Conservation (phyloP, 371 early-diverging fungal genomes). For the Haplosporangium sp. region DNA sequence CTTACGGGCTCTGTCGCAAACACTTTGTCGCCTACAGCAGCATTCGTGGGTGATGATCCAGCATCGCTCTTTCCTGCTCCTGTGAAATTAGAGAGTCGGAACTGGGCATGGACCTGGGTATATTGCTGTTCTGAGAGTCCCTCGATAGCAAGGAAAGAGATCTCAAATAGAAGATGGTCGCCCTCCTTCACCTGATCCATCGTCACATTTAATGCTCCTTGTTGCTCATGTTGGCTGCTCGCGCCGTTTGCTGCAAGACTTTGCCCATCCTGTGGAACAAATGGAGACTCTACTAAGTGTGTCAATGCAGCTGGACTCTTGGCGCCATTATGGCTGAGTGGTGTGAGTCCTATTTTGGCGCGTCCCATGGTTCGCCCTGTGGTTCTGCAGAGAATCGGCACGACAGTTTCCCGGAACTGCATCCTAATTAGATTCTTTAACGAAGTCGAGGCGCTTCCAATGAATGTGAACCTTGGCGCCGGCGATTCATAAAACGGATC, state of each 20-base stretch:
- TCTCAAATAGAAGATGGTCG: conserved; percentile 76
- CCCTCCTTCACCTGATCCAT: conserved; percentile 55
- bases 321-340: conserved; percentile 48
- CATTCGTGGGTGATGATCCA: not conserved
- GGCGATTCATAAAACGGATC: conserved; percentile 83
- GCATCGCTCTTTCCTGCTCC: conserved; percentile 18
- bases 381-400: conserved; percentile 67
- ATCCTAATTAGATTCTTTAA: conserved; percentile 63
- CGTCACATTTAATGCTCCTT: not conserved
- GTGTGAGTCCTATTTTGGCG: conserved; percentile 59
- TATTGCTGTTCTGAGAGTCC: conserved; percentile 80
- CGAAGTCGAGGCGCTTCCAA: conserved; percentile 69
- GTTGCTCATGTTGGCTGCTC: conserved; percentile 1
- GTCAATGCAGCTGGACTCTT: not conserved
- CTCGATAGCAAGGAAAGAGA: conserved; percentile 73
- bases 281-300: not conserved
- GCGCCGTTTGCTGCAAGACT: not conserved
- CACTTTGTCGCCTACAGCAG: conserved; percentile 62
- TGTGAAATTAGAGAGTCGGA: conserved; percentile 74
- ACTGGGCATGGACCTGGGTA: conserved; percentile 85
- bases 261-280: conserved; percentile 2
- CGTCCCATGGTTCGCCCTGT: conserved; percentile 68
- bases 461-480: conserved; percentile 70
- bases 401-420: conserved; percentile 61
- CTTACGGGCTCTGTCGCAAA: conserved; percentile 75